A percentile compares a stretch with the other conserved stretches of the same genome.
phyloP scores from a whole-genome alignment of 1,284 basidiomycete genomes.

The Coriolopsis trogii region DNA sequence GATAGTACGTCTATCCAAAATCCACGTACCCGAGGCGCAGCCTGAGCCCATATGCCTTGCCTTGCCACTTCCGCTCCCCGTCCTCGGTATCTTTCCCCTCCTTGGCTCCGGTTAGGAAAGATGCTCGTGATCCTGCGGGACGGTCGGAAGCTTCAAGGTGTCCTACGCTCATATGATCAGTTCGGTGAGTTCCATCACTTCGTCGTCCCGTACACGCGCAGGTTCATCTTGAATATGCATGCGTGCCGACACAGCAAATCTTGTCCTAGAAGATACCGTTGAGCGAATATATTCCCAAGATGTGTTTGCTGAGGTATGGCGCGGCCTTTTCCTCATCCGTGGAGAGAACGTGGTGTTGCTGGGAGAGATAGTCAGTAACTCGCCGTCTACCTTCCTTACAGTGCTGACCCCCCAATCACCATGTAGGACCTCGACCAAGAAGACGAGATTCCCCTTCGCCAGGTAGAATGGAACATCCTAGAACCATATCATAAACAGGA shows the following conservation, averaged over 20 bases:
- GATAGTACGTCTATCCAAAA: constrained; percentile 89
- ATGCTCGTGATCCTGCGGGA: constrained; percentile 97
- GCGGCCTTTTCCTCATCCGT: constrained; percentile 91
- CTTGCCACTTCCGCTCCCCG: constrained; percentile 17
- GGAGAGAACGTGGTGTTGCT: constrained; percentile 98
- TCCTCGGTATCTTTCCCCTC: constrained; percentile 10
- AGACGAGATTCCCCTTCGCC: constrained; percentile 82
- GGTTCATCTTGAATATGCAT: background rate
- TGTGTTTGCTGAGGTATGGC: constrained; percentile 81
- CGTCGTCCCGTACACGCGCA: background rate
- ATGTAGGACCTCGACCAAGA: constrained; percentile 89
- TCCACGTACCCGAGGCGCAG: constrained; percentile 48
- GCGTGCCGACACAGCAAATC: constrained; percentile 73
- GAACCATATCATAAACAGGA: constrained; percentile 76
- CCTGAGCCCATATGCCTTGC: constrained; percentile 51
- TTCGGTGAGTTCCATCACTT: constrained; percentile 74
- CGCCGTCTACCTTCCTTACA: background rate
- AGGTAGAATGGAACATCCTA: constrained; percentile 73
- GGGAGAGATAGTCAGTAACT: constrained; percentile 88
- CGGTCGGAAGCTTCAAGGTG: constrained; percentile 94
- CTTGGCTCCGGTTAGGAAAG: constrained; percentile 72
- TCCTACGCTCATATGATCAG: constrained; percentile 97
- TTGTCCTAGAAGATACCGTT: constrained; percentile 88
- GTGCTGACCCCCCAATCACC: constrained; percentile 6
- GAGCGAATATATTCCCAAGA: constrained; percentile 86